phyloP scores from a whole-genome alignment of 2,329 filamentous ascomycete species.

The Exserohilum rostratum region DNA sequence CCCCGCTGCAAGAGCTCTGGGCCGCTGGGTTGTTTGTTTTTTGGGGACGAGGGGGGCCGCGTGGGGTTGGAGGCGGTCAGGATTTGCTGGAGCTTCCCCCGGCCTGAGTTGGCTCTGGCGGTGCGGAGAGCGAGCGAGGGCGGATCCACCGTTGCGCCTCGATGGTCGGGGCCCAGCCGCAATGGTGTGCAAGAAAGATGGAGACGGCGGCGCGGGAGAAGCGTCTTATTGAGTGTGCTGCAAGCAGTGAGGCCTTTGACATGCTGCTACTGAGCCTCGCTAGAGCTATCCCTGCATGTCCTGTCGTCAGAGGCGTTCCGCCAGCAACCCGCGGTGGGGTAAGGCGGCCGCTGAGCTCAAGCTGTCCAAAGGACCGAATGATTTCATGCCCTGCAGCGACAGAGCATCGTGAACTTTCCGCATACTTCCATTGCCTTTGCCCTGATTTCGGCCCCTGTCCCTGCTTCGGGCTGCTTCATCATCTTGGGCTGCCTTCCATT shows the following conservation, averaged over 20 bases:
- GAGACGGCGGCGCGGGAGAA: constrained; percentile 17
- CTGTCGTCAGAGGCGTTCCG: constrained; percentile 33
- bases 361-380: constrained; percentile 21
- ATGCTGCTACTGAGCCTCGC: constrained; percentile 16
- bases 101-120: background rate
- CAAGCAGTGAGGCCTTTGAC: constrained; percentile 12
- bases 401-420: constrained; percentile 14
- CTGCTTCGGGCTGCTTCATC: constrained; percentile 18
- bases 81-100: constrained; percentile 12
- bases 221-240: constrained; percentile 11
- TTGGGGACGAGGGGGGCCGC: background rate
- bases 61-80: constrained; percentile 14
- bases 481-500: constrained; percentile 1
- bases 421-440: constrained; percentile 7
- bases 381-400: constrained; percentile 10
- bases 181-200: constrained; percentile 31
- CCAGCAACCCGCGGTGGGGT: constrained; percentile 25
- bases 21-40: background rate
- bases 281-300: constrained; percentile 30
- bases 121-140: constrained; percentile 10
- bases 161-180: constrained; percentile 23
- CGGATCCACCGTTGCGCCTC: constrained; percentile 21
- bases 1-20: background rate
- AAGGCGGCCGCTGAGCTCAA: constrained; percentile 9
- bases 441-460: background rate